These are phyloP conservation scores for Kluyveromyces marxianus DNA, from an alignment of 1,139 yeast species.

Conservation along the genomic window DNA sequence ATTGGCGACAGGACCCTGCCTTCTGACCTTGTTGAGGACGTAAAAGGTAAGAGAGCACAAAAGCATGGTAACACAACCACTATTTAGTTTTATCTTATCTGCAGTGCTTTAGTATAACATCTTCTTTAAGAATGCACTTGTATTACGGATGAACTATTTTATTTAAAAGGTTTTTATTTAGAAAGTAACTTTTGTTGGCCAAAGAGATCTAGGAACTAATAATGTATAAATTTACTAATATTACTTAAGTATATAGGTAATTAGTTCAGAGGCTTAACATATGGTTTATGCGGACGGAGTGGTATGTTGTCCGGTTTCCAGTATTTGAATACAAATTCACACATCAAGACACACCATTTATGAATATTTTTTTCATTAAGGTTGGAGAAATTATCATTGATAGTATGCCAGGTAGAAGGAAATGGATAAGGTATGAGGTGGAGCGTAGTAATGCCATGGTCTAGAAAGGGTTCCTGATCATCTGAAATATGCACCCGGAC, in stretches of 20 bases:
- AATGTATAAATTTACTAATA: too few species aligned
- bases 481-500: slow-evolving; percentile 35
- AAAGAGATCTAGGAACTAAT: too few species aligned
- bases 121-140: too few species aligned
- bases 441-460: slow-evolving; percentile 39
- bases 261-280: not conserved
- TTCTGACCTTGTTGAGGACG: not conserved
- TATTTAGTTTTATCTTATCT: too few species aligned
- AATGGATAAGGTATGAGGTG: slow-evolving; percentile 46
- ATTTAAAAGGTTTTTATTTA: too few species aligned
- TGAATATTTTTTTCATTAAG: slow-evolving; percentile 23
- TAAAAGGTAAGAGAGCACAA: too few species aligned
- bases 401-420: slow-evolving; percentile 47
- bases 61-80: too few species aligned
- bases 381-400: slow-evolving; percentile 29
- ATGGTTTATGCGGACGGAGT: not conserved
- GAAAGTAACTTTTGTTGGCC: too few species aligned
- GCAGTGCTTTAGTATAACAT: too few species aligned
- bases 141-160: too few species aligned
- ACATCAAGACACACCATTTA: slow-evolving; percentile 24
- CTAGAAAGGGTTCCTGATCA: slow-evolving; percentile 47
- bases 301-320: not conserved
- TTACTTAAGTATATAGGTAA: not conserved
- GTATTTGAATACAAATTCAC: slow-evolving; percentile 17
- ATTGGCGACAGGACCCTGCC: not conserved